Base-by-base conservation (phyloP, 768 basidiomycete genomes). In the Sporobolomyces pararoseus region DNA sequence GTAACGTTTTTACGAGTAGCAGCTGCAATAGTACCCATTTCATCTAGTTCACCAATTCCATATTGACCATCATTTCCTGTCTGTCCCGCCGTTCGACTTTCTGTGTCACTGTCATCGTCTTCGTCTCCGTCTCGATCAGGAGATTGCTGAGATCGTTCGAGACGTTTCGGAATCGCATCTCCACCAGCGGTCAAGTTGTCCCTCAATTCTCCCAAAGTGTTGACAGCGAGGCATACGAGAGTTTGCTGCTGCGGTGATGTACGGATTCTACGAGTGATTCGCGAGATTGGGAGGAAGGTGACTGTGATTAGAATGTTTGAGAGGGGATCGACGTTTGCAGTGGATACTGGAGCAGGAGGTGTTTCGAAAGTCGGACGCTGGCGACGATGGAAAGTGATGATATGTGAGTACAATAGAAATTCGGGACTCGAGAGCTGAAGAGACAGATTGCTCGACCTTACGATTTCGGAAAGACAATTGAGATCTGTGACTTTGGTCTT, bases 221-320 rank as follows among this genome's bases (percentile, higher is more conserved):
- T 70, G 4, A 51, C 35, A 0, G 42, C 68, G 51, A 65, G 58
- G 31, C 63, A 65, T 32, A 61, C 46, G 27, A 70, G 19, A 3
- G 27, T 27, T 25, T 65, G 68, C 0, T 21, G 42, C 7, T 60
- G 51, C 2, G 63, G 51, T 6, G 25, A 21, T 9, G 34, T 35
- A 4, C 16, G 35, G 13, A 57, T 23, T 32, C n/a, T 46, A 25
- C 17, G 1, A 19, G n/a, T 7, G 34, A 29, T 1, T 35, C 54
- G 34, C 16, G 54, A 29, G 21, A 64, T 23, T 7, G 49, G 39
- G 32, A 64, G 68, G 27, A 70, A 47, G 14, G 49, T 44, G 57
- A 70, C 17, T n/a, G 57, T 70, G 39, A 53, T 29, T 50, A 70
- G 16, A 19, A 70, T 14, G 42, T 60, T 32, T 4, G 68, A 42